These are phyloP conservation scores for Geranium rotundifolium DNA, from an alignment of 345 rosid genomes.

Conservation along the genomic window DNA sequence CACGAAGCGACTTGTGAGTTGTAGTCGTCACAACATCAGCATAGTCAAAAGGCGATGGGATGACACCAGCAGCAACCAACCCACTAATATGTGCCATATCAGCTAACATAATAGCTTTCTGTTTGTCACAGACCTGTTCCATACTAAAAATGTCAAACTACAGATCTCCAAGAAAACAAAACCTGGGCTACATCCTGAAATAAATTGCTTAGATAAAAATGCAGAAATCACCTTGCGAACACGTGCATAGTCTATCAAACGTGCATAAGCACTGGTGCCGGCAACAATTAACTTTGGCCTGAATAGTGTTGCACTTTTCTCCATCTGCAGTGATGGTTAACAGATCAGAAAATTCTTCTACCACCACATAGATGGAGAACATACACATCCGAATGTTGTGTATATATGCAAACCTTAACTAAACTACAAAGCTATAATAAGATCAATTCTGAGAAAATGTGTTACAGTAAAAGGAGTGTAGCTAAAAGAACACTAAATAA, in stretches of 20 bases:
- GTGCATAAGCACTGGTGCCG: constrained; percentile 96
- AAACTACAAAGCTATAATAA: too few relatives aligned
- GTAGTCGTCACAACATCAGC: constrained; percentile 98
- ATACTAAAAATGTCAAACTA: constrained; percentile 9
- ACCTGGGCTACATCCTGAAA: background rate
- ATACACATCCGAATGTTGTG: background rate
- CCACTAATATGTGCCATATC: constrained; percentile 99
- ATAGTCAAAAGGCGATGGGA: constrained; percentile 97
- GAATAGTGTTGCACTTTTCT: constrained; percentile 89
- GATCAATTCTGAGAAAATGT: too few relatives aligned
- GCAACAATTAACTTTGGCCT: constrained; percentile 94
- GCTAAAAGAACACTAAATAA: background rate
- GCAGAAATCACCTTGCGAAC: constrained; percentile 61
- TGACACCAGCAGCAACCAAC: constrained; percentile 85
- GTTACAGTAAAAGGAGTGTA: too few relatives aligned
- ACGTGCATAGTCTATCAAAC: constrained; percentile 83
- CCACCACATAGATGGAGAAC: background rate
- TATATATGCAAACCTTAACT: too few relatives aligned
- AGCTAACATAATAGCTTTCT: constrained; percentile 79
- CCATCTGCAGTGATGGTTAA: constrained; percentile 41
- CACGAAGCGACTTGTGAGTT: constrained; percentile 97
- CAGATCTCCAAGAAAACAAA: background rate
- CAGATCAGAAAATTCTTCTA: background rate
- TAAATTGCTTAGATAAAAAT: background rate
- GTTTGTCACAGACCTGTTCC: constrained; percentile 90